Evolutionary conservation across 2,329 filamentous ascomycete genomes (phyloP).

Genomic region (Helicocarpus griseus): DNA sequence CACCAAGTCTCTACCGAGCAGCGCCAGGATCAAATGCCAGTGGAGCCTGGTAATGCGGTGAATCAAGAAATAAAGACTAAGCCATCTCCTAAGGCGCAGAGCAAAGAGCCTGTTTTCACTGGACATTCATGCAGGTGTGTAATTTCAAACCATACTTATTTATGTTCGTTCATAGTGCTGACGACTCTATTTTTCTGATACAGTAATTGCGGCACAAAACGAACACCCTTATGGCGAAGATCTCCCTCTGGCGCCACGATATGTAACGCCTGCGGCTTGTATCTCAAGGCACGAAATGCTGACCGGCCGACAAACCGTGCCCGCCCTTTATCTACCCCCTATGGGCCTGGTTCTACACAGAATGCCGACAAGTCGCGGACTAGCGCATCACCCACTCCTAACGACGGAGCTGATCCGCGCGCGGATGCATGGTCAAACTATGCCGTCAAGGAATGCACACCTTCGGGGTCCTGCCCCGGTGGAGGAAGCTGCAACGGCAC

Average conservation of each 20-base stretch:
- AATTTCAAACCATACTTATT: background rate
- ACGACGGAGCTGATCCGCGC: conserved; percentile 22
- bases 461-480: conserved; percentile 84
- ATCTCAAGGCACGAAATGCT: conserved; percentile 86
- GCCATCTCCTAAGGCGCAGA: conserved; percentile 24
- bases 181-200: conserved; percentile 9
- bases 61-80: conserved; percentile 10
- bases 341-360: conserved; percentile 16
- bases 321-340: conserved; percentile 46
- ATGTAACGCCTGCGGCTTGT: conserved; percentile 94
- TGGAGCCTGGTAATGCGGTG: background rate
- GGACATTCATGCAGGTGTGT: conserved; percentile 35
- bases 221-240: conserved; percentile 87
- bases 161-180: background rate
- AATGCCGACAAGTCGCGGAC: conserved; percentile 10
- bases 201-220: conserved; percentile 91
- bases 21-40: background rate
- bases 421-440: conserved; percentile 25
- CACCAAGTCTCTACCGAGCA: background rate
- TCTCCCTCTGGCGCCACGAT: conserved; percentile 90
- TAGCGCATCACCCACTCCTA: conserved; percentile 24
- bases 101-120: conserved; percentile 29
- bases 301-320: conserved; percentile 84
- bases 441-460: conserved; percentile 17
- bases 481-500: conserved; percentile 94